phyloP scores from a whole-genome alignment of 108 stramenopile genomes.

The Fragilaria radians region DNA sequence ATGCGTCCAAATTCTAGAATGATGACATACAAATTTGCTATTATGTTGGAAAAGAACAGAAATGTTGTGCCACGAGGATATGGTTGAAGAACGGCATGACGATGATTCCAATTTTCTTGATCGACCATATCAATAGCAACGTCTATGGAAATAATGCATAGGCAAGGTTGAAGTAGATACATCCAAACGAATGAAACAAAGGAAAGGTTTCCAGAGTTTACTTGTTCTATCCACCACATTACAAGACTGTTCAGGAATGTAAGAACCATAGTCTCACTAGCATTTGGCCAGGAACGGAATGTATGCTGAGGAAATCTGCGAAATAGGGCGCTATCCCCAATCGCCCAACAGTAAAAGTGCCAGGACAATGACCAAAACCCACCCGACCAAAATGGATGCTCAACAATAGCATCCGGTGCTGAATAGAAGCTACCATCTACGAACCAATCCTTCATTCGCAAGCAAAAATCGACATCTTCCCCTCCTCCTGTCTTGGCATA shows the following conservation, averaged over 20 bases:
- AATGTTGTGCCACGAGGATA: conserved; percentile 5
- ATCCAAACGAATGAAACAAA: neutral
- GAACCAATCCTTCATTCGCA: conserved; percentile 8
- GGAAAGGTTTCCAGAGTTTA: neutral
- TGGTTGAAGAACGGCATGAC: conserved; percentile 12
- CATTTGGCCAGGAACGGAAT: conserved; percentile 40
- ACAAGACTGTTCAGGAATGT: conserved; percentile 3
- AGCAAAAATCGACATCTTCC: conserved; percentile 47
- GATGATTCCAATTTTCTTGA: conserved; percentile 15
- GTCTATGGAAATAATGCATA: conserved; percentile 1
- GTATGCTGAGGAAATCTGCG: conserved; percentile 24
- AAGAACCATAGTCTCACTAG: conserved; percentile 19
- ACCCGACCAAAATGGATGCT: conserved; percentile 40
- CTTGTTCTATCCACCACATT: neutral
- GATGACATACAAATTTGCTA: conserved; percentile 35
- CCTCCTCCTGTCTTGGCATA: conserved; percentile 63
- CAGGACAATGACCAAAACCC: conserved; percentile 7
- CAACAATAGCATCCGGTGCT: conserved; percentile 22
- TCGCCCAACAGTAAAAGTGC: conserved; percentile 47
- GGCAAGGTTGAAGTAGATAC: conserved; percentile 1
- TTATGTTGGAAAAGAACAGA: conserved; percentile 21
- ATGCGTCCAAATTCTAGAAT: conserved; percentile 34
- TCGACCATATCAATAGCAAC: conserved; percentile 9
- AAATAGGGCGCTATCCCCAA: conserved; percentile 38
- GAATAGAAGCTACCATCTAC: conserved; percentile 12